phyloP scores from a whole-genome alignment of 106 monocot species.

The Allium cepa region DNA sequence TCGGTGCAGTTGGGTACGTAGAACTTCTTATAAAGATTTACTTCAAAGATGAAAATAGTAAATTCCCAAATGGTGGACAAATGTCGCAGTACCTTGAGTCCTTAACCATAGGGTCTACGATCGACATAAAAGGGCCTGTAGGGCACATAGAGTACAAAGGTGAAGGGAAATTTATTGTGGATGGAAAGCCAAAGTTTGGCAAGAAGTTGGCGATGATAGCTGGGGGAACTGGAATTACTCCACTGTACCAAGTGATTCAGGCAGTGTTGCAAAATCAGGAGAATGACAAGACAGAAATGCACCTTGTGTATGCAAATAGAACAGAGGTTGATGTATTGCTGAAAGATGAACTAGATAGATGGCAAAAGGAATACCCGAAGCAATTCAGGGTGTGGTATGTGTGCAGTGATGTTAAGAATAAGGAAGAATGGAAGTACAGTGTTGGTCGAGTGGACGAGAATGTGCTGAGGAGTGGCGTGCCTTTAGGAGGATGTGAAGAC shows the following conservation, averaged over 20 bases:
- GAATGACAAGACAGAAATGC: slow-evolving; percentile 70
- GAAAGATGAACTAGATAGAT: slow-evolving; percentile 63
- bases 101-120: slow-evolving; percentile 33
- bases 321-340: slow-evolving; percentile 82
- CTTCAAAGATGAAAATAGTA: slow-evolving; percentile 47
- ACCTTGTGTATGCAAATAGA: slow-evolving; percentile 74
- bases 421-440: slow-evolving; percentile 62
- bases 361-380: slow-evolving; percentile 34
- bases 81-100: slow-evolving; percentile 86
- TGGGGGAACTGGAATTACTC: slow-evolving; percentile 95
- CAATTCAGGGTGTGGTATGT: slow-evolving; percentile 90
- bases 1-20: slow-evolving; percentile 61
- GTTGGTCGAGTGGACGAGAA: slow-evolving; percentile 49
- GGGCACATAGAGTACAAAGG: slow-evolving; percentile 90
- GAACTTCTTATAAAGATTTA: slow-evolving; percentile 82
- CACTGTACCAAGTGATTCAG: slow-evolving; percentile 87
- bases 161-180: slow-evolving; percentile 55
- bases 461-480: slow-evolving; percentile 57
- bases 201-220: slow-evolving; percentile 70
- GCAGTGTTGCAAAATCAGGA: slow-evolving; percentile 57
- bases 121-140: slow-evolving; percentile 78
- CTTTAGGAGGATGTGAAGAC: slow-evolving; percentile 27
- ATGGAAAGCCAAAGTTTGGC: slow-evolving; percentile 45
- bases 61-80: slow-evolving; percentile 70
- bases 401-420: slow-evolving; percentile 23